Evolutionary conservation across 805 yeast species (phyloP).

Genomic region (Candida anglica): DNA sequence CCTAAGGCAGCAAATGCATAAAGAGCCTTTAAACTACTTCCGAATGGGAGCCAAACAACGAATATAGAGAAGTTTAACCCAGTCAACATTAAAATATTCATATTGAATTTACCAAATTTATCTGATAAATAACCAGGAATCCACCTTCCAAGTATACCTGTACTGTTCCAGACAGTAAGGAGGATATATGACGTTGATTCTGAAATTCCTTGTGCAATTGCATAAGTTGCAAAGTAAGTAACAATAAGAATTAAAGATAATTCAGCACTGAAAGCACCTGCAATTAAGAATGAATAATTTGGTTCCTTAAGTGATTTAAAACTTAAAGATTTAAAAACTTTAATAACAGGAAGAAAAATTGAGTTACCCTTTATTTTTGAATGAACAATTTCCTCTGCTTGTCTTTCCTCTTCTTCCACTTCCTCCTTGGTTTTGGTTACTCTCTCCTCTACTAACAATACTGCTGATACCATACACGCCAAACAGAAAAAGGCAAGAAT

Average conservation of each 20-base stretch:
- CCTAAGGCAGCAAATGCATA: slow-evolving; percentile 31
- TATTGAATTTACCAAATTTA: slow-evolving; percentile 24
- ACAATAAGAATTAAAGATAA: slow-evolving; percentile 22
- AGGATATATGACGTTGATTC: slow-evolving; percentile 25
- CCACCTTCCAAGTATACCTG: slow-evolving; percentile 28
- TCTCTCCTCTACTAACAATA: slow-evolving; percentile 13
- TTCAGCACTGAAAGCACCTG: slow-evolving; percentile 30
- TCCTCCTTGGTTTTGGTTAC: slow-evolving; percentile 5
- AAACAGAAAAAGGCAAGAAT: slow-evolving; percentile 25
- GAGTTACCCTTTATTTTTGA: too few relatives aligned
- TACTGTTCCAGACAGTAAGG: slow-evolving; percentile 26
- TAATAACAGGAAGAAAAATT: slow-evolving; percentile 1
- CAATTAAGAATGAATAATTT: slow-evolving; percentile 20
- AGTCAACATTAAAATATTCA: slow-evolving; percentile 27
- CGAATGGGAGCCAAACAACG: slow-evolving; percentile 33
- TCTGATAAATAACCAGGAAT: slow-evolving; percentile 28
- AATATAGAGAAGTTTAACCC: slow-evolving; percentile 21
- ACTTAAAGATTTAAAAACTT: slow-evolving; percentile 4
- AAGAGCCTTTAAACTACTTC: slow-evolving; percentile 17
- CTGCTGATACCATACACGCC: slow-evolving; percentile 10
- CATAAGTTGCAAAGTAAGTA: slow-evolving; percentile 31
- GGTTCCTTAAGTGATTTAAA: slow-evolving; percentile 14
- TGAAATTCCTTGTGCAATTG: slow-evolving; percentile 25
- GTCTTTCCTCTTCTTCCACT: not conserved
- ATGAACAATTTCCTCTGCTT: not conserved